Conservation (phyloP, 192 early-diverging fungal genomes). For the Coemansia erecta region DNA sequence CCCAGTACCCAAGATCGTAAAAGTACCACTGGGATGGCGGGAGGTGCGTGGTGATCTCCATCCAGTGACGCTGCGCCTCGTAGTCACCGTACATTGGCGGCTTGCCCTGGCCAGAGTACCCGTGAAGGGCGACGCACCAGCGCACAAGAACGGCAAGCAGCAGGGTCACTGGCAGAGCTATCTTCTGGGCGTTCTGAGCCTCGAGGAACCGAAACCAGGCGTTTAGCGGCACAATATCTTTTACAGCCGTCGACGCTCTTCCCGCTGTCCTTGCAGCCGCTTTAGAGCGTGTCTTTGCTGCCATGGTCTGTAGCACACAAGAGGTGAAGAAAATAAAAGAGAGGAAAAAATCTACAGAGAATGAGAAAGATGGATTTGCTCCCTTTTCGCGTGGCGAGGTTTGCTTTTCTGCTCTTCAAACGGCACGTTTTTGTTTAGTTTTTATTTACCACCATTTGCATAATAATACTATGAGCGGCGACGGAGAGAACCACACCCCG, state of each 20-base stretch:
- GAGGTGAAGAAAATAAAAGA: neutral
- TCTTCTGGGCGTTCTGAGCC: constrained; percentile 21
- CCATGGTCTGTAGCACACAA: constrained; percentile 2
- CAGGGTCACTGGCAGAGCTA: constrained; percentile 34
- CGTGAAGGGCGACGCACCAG: constrained; percentile 63
- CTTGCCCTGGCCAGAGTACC: constrained; percentile 69
- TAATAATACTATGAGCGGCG: neutral
- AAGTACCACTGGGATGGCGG: constrained; percentile 83
- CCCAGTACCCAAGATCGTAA: constrained; percentile 89
- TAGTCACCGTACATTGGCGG: constrained; percentile 94
- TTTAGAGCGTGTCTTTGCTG: constrained; percentile 2
- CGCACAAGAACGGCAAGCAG: constrained; percentile 62
- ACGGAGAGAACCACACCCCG: constrained; percentile 12
- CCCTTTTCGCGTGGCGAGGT: too few relatives aligned
- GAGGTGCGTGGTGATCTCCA: constrained; percentile 87
- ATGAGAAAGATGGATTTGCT: neutral
- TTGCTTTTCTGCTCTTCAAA: too few relatives aligned
- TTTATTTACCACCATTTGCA: neutral
- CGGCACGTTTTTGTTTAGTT: neutral
- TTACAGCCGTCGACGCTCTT: neutral
- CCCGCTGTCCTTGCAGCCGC: neutral
- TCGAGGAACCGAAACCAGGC: constrained; percentile 44
- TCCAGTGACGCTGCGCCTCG: constrained; percentile 98
- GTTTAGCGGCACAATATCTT: constrained; percentile 19
- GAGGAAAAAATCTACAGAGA: neutral